Conservation (phyloP, 139 green algal genomes). For the Gonium pectorale region DNA sequence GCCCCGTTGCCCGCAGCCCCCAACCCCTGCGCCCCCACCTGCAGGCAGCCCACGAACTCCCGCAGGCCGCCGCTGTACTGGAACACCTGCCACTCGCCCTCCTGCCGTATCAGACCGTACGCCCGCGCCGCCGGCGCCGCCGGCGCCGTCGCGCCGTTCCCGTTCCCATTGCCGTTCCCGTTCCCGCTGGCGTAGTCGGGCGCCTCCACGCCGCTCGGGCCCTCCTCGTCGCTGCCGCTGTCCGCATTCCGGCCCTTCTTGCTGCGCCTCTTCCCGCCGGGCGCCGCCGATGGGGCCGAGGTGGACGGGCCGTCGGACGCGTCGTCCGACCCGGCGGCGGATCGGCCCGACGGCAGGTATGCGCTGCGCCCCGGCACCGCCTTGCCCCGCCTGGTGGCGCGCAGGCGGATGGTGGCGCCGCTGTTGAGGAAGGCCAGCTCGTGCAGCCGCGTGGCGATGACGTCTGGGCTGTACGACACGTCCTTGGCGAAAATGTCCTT, state of each 20-base stretch:
- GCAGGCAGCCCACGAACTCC: constrained; percentile 90
- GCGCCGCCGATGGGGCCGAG: not conserved
- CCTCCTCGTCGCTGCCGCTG: not conserved
- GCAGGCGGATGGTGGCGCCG: constrained; percentile 64
- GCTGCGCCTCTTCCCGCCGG: no score
- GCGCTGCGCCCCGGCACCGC: constrained; percentile 4
- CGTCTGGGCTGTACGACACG: constrained; percentile 83
- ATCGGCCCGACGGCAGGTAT: constrained; percentile 6
- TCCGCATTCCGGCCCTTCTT: not conserved
- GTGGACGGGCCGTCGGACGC: not conserved
- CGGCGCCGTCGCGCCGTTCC: constrained; percentile 3
- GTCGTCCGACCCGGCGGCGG: no score
- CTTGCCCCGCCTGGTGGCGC: constrained; percentile 9
- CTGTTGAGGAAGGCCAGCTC: constrained; percentile 98
- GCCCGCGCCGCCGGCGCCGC: constrained; percentile 2
- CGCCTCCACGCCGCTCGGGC: no score
- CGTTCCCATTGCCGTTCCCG: not conserved
- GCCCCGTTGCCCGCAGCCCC: no score
- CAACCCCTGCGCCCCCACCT: not conserved
- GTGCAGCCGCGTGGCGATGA: constrained; percentile 83
- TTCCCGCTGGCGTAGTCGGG: no score
- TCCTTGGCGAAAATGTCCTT: constrained; percentile 76
- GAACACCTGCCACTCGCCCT: constrained; percentile 77
- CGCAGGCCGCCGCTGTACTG: constrained; percentile 81
- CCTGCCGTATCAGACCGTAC: constrained; percentile 26